Evolutionary conservation across 805 yeast species (phyloP).

Genomic region (Cyberlindnera xylosilytica): DNA sequence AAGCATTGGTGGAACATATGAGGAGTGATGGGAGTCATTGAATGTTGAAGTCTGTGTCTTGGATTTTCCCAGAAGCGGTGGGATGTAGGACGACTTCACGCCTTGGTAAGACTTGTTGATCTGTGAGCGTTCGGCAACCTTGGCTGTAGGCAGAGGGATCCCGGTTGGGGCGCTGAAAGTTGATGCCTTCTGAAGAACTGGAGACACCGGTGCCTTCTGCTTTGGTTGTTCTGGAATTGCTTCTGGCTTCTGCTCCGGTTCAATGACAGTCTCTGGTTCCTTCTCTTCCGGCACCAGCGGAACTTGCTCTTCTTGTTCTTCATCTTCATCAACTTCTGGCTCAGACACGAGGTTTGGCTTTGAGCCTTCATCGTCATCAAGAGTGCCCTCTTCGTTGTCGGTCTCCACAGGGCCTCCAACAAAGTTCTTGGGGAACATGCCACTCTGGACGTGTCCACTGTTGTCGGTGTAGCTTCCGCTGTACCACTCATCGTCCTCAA

Average conservation of each 20-base stretch:
- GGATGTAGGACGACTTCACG: conserved; percentile 27
- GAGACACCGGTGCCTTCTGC: conserved; percentile 9
- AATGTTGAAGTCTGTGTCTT: conserved; percentile 6
- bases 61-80: conserved; percentile 23
- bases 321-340: neutral
- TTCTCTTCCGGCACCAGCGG: conserved; percentile 4
- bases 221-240: neutral
- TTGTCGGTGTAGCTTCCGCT: conserved; percentile 55
- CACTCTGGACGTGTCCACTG: conserved; percentile 45
- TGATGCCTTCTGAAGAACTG: conserved; percentile 4
- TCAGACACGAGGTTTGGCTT: neutral
- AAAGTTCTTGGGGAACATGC: conserved; percentile 86
- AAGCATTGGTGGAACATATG: conserved; percentile 27
- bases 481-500: conserved; percentile 93
- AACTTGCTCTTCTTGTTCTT: neutral
- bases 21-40: conserved; percentile 23
- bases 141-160: conserved; percentile 17
- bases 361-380: no score
- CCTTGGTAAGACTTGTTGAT: conserved; percentile 23
- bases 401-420: conserved; percentile 40
- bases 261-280: neutral
- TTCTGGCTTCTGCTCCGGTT: neutral
- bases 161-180: conserved; percentile 9
- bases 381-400: no score
- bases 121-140: conserved; percentile 12